Evolutionary conservation across 148 eudicot species (phyloP), one percentile per base, ranked within the genome.

Genomic region (Beta vulgaris): DNA sequence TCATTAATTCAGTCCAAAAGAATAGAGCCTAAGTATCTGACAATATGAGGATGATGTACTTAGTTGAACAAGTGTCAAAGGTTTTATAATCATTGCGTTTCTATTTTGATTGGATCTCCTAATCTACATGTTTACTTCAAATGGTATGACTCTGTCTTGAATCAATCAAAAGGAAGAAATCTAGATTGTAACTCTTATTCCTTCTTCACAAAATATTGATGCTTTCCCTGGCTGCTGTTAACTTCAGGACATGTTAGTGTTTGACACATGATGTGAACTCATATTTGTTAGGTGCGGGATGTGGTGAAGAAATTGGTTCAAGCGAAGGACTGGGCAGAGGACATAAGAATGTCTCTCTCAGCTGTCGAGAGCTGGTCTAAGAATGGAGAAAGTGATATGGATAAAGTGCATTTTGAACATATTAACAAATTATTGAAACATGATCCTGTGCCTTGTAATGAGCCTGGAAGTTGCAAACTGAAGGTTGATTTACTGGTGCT

Each of bases 311-410:
- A 86, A 70, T 83, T 96, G 87, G 76, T 66, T 86, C 80, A 87
- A 72, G 91, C 94, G 65, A 87, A 86, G 82, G 86, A 87, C 43
- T 96, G 98, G 99, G 99, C 91, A 35, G 89, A 91, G 83, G 81
- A 84, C 55, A 75, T 92, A 39, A 82, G 77, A 74, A 82, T 83
- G 46, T 88, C 86, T 71, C 81, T 89, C 68, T 80, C 85, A 61
- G 81, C 81, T 75, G 65, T 89, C 48, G 85, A 89, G 34, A 86
- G 72, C 58, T 87, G 91, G 90, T 76, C 86, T 37, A 39, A 49
- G 54, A 65, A 74, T 76, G 77, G 71, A 28, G 77, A 73, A 74
- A 42, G 63, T 65, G 84, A 78, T 53, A 54, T 42, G 55, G 87
- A 89, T 66, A 88, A 78, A 73, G 91, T 96, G 81, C 81, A 82